Percentiles rank a stretch among this genome's conserved stretches.
Evolutionary conservation across 2,329 filamentous ascomycete species (phyloP).

Genomic region (Talaromyces sp.): DNA sequence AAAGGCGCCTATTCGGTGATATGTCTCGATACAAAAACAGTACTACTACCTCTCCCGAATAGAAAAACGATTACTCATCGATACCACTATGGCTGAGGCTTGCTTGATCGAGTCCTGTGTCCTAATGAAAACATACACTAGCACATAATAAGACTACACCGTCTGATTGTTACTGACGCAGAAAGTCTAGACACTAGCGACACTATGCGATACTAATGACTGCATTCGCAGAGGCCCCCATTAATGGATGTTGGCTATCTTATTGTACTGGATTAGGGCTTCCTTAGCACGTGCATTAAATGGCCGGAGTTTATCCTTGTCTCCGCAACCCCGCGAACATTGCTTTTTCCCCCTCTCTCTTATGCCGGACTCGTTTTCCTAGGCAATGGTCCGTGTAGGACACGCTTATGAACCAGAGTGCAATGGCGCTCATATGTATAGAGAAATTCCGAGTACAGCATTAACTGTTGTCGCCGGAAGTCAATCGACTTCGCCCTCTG

Average conservation of each 20-base stretch:
- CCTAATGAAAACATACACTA: background rate
- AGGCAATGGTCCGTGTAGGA: background rate
- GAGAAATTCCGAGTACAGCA: background rate
- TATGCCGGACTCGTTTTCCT: background rate
- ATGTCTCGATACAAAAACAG: background rate
- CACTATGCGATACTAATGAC: background rate
- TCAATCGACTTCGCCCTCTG: background rate
- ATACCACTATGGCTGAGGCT: background rate
- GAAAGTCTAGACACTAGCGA: background rate
- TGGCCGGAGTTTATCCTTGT: background rate
- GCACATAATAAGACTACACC: background rate
- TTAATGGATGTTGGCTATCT: background rate
- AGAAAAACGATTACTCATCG: background rate
- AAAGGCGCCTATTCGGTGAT: background rate
- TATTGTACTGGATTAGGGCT: background rate
- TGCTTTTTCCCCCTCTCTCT: background rate
- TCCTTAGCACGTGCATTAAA: background rate
- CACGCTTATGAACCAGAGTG: background rate
- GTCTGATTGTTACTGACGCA: background rate
- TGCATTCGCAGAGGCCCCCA: background rate
- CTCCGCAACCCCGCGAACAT: conserved; percentile 2
- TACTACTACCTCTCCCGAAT: no score
- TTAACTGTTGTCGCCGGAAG: background rate
- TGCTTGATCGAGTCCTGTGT: background rate
- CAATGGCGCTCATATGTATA: background rate